phyloP scores from a whole-genome alignment of 805 yeast species.

The Zygotorulaspora chibaensis region DNA sequence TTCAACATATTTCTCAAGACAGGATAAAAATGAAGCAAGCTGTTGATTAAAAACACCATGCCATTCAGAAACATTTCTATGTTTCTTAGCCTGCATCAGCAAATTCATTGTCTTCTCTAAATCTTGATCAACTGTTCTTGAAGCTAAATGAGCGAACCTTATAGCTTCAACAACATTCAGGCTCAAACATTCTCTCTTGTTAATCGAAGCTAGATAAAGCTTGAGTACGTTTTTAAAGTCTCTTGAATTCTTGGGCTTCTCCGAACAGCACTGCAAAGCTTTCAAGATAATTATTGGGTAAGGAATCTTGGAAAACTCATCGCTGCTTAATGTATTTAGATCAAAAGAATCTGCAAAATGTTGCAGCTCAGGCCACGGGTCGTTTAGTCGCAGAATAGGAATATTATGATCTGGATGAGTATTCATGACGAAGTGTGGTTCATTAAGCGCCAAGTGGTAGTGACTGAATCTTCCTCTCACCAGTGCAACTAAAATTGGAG shows the following conservation, averaged over 20 bases:
- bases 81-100: not conserved
- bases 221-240: constrained; percentile 1
- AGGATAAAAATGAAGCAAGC: constrained; percentile 5
- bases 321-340: constrained; percentile 40
- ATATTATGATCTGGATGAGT: constrained; percentile 58
- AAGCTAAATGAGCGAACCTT: constrained; percentile 41
- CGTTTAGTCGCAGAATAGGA: constrained; percentile 61
- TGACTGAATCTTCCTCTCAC: not conserved
- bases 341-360: constrained; percentile 49
- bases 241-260: not conserved
- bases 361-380: constrained; percentile 68
- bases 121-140: constrained; percentile 1
- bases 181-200: constrained; percentile 36
- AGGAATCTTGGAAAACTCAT: constrained; percentile 61
- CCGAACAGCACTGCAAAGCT: constrained; percentile 43
- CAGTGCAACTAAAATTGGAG: constrained; percentile 3
- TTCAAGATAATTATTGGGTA: constrained; percentile 46
- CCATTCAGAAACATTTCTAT: not conserved
- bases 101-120: not conserved
- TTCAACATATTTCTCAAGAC: constrained; percentile 7
- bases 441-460: constrained; percentile 34
- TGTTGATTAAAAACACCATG: constrained; percentile 13
- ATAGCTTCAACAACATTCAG: constrained; percentile 51
- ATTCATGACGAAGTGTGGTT: constrained; percentile 61
- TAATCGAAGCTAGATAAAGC: constrained; percentile 18